Percentiles rank a stretch among this genome's conserved stretches.
These are phyloP conservation scores for Tricholoma terreum DNA, from an alignment of 768 basidiomycete species.

Conservation along the genomic window DNA sequence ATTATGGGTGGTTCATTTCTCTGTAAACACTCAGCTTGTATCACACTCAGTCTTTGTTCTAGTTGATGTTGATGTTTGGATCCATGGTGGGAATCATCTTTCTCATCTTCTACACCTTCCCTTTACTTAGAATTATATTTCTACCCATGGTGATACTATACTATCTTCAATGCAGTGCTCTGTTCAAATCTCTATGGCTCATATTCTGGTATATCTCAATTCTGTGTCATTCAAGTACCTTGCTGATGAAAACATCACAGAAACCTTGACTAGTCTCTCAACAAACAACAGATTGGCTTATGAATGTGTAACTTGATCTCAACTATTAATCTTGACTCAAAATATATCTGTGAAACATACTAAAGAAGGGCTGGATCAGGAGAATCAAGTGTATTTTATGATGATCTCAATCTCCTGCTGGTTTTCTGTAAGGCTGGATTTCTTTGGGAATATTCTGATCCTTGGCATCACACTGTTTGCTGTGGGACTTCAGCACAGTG, in stretches of 20 bases:
- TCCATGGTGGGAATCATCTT: conserved; percentile 52
- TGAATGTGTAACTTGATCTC: not conserved
- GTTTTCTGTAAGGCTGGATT: conserved; percentile 59
- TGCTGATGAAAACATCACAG: conserved; percentile 25
- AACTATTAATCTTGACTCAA: conserved; percentile 21
- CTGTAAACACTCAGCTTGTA: not conserved
- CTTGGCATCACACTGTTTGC: conserved; percentile 71
- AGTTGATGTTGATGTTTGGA: conserved; percentile 40
- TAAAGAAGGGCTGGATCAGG: conserved; percentile 50
- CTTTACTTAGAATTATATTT: conserved; percentile 64
- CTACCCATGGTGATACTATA: conserved; percentile 51
- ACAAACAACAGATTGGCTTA: conserved; percentile 47
- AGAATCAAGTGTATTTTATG: conserved; percentile 64
- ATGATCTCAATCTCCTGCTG: conserved; percentile 63
- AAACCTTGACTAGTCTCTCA: conserved; percentile 59
- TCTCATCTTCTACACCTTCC: conserved; percentile 65
- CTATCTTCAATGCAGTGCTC: conserved; percentile 58
- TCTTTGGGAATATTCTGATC: conserved; percentile 62
- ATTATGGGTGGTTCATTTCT: conserved; percentile 39
- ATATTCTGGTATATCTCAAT: conserved; percentile 43
- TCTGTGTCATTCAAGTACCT: not conserved
- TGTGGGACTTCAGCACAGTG: conserved; percentile 52
- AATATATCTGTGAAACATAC: conserved; percentile 47
- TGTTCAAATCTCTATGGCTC: conserved; percentile 57
- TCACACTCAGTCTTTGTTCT: not conserved